A percentile compares a stretch with the other conserved stretches of the same genome.
These are phyloP conservation scores for Apophysomyces variabilis DNA, from an alignment of 371 early-diverging fungal genomes.

Conservation along the genomic window DNA sequence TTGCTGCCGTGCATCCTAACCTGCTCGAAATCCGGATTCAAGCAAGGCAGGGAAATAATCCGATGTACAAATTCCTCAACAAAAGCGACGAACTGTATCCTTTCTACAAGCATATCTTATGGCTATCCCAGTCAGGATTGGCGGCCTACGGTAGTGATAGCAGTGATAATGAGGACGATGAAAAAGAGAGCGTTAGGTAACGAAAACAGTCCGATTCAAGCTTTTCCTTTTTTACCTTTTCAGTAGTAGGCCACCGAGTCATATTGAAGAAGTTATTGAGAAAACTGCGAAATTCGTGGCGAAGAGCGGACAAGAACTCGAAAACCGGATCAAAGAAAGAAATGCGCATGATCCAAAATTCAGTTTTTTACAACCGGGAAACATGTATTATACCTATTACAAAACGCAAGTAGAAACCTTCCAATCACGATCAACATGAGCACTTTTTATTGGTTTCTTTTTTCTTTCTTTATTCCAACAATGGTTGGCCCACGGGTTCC, in stretches of 20 bases:
- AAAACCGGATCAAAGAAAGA: conserved; percentile 31
- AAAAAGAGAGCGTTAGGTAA: conserved; percentile 15
- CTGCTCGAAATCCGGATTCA: conserved; percentile 71
- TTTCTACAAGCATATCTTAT: conserved; percentile 67
- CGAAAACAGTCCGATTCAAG: conserved; percentile 22
- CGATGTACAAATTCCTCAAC: conserved; percentile 68
- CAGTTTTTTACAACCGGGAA: conserved; percentile 37
- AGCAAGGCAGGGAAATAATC: conserved; percentile 70
- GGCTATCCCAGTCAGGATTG: conserved; percentile 63
- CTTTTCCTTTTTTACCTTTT: neutral
- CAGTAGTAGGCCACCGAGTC: neutral
- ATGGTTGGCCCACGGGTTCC: conserved; percentile 25
- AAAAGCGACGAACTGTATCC: conserved; percentile 53
- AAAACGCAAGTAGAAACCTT: conserved; percentile 16
- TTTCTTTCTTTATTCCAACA: conserved; percentile 20
- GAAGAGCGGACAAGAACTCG: conserved; percentile 33
- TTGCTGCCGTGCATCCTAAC: conserved; percentile 42
- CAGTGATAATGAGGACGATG: conserved; percentile 35
- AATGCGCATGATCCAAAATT: conserved; percentile 38
- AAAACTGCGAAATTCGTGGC: conserved; percentile 42
- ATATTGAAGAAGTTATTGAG: conserved; percentile 23
- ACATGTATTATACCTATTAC: conserved; percentile 32
- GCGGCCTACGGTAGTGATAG: conserved; percentile 50
- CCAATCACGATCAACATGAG: conserved; percentile 7
- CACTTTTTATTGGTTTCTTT: neutral